A percentile compares a stretch with the other conserved stretches of the same genome.
Conservation (phyloP, 148 eudicot genomes). For the Drosera capensis region DNA sequence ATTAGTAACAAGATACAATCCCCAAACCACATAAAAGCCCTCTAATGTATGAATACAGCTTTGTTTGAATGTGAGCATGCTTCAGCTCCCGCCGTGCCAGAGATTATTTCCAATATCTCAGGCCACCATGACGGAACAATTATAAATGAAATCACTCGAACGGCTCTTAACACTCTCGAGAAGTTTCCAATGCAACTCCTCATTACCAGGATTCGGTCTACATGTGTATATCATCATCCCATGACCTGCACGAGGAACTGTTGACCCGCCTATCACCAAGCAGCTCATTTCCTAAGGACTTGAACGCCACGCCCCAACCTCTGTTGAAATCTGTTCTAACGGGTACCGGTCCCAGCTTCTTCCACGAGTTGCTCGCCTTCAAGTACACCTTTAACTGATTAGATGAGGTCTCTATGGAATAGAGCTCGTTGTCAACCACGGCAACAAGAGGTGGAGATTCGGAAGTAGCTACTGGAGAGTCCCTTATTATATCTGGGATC, state of each 20-base stretch:
- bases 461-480: conserved; percentile 21
- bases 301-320: conserved; percentile 92
- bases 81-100: too few relatives aligned
- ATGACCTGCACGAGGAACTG: conserved; percentile 11
- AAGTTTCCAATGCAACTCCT: conserved; percentile 32
- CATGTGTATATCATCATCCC: conserved; percentile 47
- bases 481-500: conserved; percentile 43
- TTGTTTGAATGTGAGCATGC: background rate
- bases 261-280: conserved; percentile 50
- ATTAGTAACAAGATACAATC: too few relatives aligned
- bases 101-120: too few relatives aligned
- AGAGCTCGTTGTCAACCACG: conserved; percentile 52
- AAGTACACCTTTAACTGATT: conserved; percentile 51
- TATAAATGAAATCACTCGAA: conserved; percentile 36
- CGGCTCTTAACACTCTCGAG: conserved; percentile 21
- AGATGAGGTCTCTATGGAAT: conserved; percentile 36
- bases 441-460: conserved; percentile 71
- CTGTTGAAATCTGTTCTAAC: conserved; percentile 35
- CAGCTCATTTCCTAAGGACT: conserved; percentile 52
- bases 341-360: conserved; percentile 43
- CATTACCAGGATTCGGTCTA: conserved; percentile 30
- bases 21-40: too few relatives aligned
- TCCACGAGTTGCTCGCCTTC: conserved; percentile 56
- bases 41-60: too few relatives aligned
- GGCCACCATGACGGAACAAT: conserved; percentile 61